Percentiles rank a stretch among this genome's conserved stretches.
phyloP scores from a whole-genome alignment of 805 yeast species.

The Candida ulmi region DNA sequence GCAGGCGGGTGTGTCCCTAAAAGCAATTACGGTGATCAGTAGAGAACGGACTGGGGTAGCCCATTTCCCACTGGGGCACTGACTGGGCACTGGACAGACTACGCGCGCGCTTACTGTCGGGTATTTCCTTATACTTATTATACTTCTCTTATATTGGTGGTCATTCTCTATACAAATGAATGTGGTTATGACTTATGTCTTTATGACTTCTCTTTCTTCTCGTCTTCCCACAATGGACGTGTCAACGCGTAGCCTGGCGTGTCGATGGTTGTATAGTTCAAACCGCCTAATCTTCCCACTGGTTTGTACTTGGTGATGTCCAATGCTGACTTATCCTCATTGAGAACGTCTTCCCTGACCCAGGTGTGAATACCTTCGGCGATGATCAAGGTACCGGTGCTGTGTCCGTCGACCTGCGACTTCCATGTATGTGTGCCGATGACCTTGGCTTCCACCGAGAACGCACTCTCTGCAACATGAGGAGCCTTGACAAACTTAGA shows the following conservation, averaged over 20 bases:
- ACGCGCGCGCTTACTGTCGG: no score
- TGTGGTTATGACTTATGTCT: no score
- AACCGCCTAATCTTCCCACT: constrained; percentile 46
- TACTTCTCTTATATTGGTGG: no score
- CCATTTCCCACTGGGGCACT: no score
- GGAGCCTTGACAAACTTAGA: constrained; percentile 43
- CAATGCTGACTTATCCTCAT: constrained; percentile 31
- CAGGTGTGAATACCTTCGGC: constrained; percentile 54
- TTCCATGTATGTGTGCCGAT: constrained; percentile 36
- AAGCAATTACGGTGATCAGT: no score
- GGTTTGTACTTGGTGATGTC: constrained; percentile 45
- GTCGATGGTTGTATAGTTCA: constrained; percentile 36
- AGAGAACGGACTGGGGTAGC: no score
- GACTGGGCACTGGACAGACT: no score
- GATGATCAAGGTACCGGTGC: constrained; percentile 34
- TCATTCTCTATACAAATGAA: no score
- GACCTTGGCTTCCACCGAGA: constrained; percentile 49
- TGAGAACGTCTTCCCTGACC: constrained; percentile 45
- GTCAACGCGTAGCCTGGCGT: constrained; percentile 37
- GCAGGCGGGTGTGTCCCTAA: no score
- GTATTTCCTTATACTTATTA: no score
- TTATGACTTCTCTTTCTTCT: no score
- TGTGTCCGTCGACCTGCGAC: constrained; percentile 28
- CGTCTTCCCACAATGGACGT: constrained; percentile 28
- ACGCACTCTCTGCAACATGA: constrained; percentile 54